Base-by-base conservation (phyloP, 768 basidiomycete genomes). In the Stropharia rugosoannulata region DNA sequence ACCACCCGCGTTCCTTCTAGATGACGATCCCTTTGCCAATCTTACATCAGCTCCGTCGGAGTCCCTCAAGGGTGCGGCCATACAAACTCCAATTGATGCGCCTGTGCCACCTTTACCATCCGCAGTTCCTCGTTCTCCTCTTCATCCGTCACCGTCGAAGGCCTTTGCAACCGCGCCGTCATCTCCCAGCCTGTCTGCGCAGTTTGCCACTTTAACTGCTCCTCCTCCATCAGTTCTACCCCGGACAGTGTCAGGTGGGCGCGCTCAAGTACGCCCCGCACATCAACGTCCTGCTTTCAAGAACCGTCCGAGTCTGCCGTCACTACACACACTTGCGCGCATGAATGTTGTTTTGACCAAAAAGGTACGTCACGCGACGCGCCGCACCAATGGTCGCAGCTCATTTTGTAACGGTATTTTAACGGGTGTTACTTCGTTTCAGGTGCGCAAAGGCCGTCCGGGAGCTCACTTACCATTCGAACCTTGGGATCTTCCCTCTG, bases 1-100 rank as follows among this genome's bases (percentile, higher is more conserved):
- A 5, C 76, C 77, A 1, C 73, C 72, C 13, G 68, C 66, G n/a
- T 78, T 73, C 57, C 75, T 89, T 16, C 72, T 87, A 22, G 88
- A 89, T 62, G 83, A 86, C 49, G 89, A 90, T 62, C 89, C 89
- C 1, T 90, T 90, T 62, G 89, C 89, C 18, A 82, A 85, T 57
- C 73, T 86, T 12, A 71, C 77, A 53, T 48, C 58, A 38, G 48
- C 63, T 58, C 55, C 67, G 18, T 55, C 59, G 15, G 59, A 63
- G 29, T 51, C 58, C 7, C 54, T 45, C 49, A 46, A 46, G 11
- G 51, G 16, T 25, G 38, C 40, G 32, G 16, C 49, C 37, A 22
- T 9, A 19, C 49, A 55, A 32, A 48, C 53, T 50, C 18, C 54
- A 6, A 16, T 10, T 25, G 16, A 46, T 15, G 49, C 43, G 41